These are phyloP conservation scores for Cladophialophora psammophila DNA, from an alignment of 2,329 filamentous ascomycete genomes.

Conservation along the genomic window DNA sequence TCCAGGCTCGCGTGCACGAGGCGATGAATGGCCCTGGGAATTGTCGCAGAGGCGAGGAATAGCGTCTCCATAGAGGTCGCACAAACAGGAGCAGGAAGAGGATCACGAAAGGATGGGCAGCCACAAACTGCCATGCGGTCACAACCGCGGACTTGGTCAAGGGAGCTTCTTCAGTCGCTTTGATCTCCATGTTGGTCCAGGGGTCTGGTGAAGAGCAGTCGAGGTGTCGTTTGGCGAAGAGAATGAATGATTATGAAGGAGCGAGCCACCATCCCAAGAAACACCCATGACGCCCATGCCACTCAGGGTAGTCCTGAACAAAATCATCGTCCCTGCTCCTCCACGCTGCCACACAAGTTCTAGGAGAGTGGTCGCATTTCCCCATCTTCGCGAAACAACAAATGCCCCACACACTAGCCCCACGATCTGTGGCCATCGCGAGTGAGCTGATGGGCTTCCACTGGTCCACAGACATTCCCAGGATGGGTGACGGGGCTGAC, in stretches of 20 bases:
- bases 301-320: conserved; percentile 18
- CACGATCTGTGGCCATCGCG: conserved; percentile 24
- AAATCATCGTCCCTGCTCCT: conserved; percentile 21
- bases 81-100: conserved; percentile 40
- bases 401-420: conserved; percentile 30
- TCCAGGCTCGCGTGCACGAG: conserved; percentile 52
- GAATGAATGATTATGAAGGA: conserved; percentile 22
- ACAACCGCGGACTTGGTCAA: conserved; percentile 33
- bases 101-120: conserved; percentile 32
- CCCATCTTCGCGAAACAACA: conserved; percentile 26
- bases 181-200: conserved; percentile 24
- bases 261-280: conserved; percentile 11
- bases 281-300: conserved; percentile 16
- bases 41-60: conserved; percentile 53
- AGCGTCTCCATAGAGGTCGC: conserved; percentile 53
- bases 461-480: conserved; percentile 9
- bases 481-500: conserved; percentile 13
- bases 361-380: conserved; percentile 14
- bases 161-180: conserved; percentile 27
- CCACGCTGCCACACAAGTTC: conserved; percentile 23
- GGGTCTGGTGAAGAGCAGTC: conserved; percentile 7
- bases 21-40: conserved; percentile 54
- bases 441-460: conserved; percentile 14
- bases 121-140: conserved; percentile 26
- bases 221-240: conserved; percentile 9